Percentiles rank a stretch among this genome's conserved stretches.
Evolutionary conservation across 2,329 filamentous ascomycete species (phyloP).

Genomic region (Curvularia lunata): DNA sequence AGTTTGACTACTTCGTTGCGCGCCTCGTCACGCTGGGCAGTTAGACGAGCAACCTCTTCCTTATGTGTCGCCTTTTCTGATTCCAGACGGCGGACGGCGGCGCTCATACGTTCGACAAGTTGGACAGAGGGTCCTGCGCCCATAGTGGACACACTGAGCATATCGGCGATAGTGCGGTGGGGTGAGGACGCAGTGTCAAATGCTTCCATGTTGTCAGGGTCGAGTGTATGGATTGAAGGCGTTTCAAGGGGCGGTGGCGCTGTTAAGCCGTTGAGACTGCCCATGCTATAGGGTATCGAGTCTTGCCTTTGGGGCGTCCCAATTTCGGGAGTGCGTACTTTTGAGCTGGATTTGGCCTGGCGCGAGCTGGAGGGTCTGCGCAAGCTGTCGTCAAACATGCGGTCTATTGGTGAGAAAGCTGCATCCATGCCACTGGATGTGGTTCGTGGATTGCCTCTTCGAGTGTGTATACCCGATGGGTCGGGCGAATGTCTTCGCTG

Average conservation of each 20-base stretch:
- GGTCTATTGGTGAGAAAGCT: slow-evolving; percentile 45
- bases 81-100: slow-evolving; percentile 87
- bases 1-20: slow-evolving; percentile 87
- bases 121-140: slow-evolving; percentile 92
- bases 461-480: slow-evolving; percentile 39
- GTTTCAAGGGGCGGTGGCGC: slow-evolving; percentile 45
- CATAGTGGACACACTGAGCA: slow-evolving; percentile 86
- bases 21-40: slow-evolving; percentile 87
- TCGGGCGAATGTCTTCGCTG: slow-evolving; percentile 52
- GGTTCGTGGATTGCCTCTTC: slow-evolving; percentile 38
- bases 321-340: slow-evolving; percentile 46
- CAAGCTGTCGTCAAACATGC: slow-evolving; percentile 46
- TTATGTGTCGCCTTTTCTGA: slow-evolving; percentile 87
- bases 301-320: slow-evolving; percentile 45
- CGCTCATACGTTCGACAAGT: slow-evolving; percentile 94
- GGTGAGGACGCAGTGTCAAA: slow-evolving; percentile 65
- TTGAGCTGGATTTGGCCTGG: slow-evolving; percentile 34
- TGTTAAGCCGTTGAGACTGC: slow-evolving; percentile 46
- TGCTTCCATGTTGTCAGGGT: slow-evolving; percentile 54
- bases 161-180: slow-evolving; percentile 71
- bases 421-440: slow-evolving; percentile 38
- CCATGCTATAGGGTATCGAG: slow-evolving; percentile 41
- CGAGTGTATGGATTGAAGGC: slow-evolving; percentile 55
- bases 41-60: slow-evolving; percentile 82
- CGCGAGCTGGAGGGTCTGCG: slow-evolving; percentile 47